Percentiles rank a stretch among this genome's conserved stretches.
These are phyloP conservation scores for Tephrocybe sp. DNA, from an alignment of 768 basidiomycete genomes.

Conservation along the genomic window DNA sequence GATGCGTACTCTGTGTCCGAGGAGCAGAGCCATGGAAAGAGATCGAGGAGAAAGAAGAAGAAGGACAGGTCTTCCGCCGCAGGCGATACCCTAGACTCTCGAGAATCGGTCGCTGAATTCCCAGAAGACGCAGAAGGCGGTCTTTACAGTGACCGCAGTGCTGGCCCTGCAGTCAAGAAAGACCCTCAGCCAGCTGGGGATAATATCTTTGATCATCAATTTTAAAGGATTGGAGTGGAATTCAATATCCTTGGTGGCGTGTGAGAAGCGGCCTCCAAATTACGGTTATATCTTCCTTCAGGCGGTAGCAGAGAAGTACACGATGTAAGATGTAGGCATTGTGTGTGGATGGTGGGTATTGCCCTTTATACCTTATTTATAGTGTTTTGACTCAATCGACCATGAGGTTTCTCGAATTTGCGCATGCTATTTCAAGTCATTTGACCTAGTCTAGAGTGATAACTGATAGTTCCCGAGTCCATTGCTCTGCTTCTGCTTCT, in stretches of 20 bases:
- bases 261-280: constrained; percentile 8
- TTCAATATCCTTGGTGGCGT: neutral
- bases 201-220: constrained; percentile 64
- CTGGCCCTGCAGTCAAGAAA: constrained; percentile 18
- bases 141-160: constrained; percentile 45
- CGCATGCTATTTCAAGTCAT: constrained; percentile 2
- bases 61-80: constrained; percentile 47
- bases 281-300: constrained; percentile 3
- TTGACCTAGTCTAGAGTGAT: neutral
- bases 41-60: constrained; percentile 72
- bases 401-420: too few species aligned
- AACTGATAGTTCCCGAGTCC: neutral
- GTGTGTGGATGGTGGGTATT: constrained; percentile 8
- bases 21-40: constrained; percentile 45
- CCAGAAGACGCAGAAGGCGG: constrained; percentile 76
- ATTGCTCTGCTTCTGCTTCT: neutral
- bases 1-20: constrained; percentile 69
- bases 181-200: constrained; percentile 30
- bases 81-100: constrained; percentile 32
- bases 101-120: constrained; percentile 43
- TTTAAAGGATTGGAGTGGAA: constrained; percentile 31
- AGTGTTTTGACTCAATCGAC: neutral
- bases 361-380: constrained; percentile 4
- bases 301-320: neutral
- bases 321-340: constrained; percentile 4